Conservation (phyloP, 257 asterid genomes). For the Fraxinus cuspidata region DNA sequence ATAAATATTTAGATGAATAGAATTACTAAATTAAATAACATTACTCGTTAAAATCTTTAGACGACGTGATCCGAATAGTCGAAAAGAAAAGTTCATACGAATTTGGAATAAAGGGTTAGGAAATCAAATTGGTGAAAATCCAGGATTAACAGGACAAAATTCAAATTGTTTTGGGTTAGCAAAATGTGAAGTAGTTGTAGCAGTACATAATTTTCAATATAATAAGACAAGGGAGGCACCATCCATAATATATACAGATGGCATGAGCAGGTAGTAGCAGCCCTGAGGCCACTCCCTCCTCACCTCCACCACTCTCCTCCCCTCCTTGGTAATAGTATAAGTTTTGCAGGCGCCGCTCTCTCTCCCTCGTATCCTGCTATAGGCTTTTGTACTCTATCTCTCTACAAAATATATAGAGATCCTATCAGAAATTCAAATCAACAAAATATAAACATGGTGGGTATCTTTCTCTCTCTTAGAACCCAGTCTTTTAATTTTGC, state of each 20-base stretch:
- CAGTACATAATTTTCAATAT: conserved; percentile 2
- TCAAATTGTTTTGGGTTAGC: neutral
- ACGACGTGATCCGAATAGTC: too few species aligned
- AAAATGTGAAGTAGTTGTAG: neutral
- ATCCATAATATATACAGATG: neutral
- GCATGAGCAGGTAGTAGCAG: neutral
- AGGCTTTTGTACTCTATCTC: neutral
- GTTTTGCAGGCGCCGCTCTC: conserved; percentile 60
- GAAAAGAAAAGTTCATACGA: neutral
- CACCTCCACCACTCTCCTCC: conserved; percentile 20
- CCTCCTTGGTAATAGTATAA: conserved; percentile 64
- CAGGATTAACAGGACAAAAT: too few species aligned
- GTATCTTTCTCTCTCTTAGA: neutral
- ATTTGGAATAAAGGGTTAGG: too few species aligned
- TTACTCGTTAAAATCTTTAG: too few species aligned
- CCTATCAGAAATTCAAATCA: conserved; percentile 21
- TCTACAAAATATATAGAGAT: neutral
- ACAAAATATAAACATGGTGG: conserved; percentile 37
- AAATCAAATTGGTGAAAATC: too few species aligned
- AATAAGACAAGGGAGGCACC: neutral
- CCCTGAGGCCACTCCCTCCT: conserved; percentile 33
- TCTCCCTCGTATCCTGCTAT: conserved; percentile 31
- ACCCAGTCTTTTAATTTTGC: neutral
- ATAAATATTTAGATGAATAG: too few species aligned
- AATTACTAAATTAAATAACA: too few species aligned